Evolutionary conservation across 2,329 filamentous ascomycete genomes (phyloP), one percentile per base, ranked within the genome.

Genomic region (Zelopaecilomyces penicillatus): DNA sequence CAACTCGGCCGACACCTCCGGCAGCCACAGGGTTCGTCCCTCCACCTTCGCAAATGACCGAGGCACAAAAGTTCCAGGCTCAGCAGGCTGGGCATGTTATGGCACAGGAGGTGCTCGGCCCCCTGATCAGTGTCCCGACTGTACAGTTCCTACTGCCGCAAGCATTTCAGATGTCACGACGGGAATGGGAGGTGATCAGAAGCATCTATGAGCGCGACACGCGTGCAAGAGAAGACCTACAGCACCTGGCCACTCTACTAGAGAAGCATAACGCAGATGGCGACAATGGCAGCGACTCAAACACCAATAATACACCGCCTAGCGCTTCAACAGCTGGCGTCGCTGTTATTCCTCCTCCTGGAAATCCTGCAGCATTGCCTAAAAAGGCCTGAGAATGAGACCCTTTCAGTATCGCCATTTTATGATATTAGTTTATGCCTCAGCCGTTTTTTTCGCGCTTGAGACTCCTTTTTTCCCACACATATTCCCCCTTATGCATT

Each of bases 171-270:
- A 87, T 85, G 71, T 74, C 81, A 38, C 71, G 77, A n/a, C 68
- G 76, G 11, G 86, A 94, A 58, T 83, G 93, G 76, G 72, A 77
- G 44, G 78, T 93, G 29, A 77, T 96, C 50, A 74, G 76, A 42
- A 73, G 76, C 34, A 82, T 91, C 10, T 72, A 88, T 27, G 74
- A 81, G 41, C 70, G 74, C 8, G 81, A 88, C 44, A 78, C 80
- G 0, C 74, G 73, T 26, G 78, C 86, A 0, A 72, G 79, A 26
- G 74, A 80, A 2, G 80, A 89, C 55, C 61, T 83, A 12, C 66
- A 71, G 41, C 69, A 78, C 43, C 65, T 83, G 4, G 77, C 75
- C 32, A 63, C 65, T 38, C 65, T 81, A 19, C 58, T 83, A 9
- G 78, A 79, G 44, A 72, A 70, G 50, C 65, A 74, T 49, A 65